Base-by-base conservation (phyloP, 306 rosid species). In the Phaseolus lunatus region DNA sequence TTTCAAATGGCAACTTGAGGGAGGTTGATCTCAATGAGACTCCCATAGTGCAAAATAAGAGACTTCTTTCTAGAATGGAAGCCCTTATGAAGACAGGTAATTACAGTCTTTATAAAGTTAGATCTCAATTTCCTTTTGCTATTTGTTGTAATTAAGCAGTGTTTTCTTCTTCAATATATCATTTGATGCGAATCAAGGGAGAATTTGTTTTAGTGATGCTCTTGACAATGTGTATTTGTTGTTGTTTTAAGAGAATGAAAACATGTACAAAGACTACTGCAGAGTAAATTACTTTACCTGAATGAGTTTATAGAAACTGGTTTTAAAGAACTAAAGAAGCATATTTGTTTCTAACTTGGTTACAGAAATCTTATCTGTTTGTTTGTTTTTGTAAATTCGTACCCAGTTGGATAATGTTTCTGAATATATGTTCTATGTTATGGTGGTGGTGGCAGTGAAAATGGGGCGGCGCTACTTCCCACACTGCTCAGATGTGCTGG, bases 1-100 rank as follows among this genome's bases (percentile, higher is more conserved):
- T 88, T 33, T 87, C 93, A 47, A 85, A 72, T 78, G 98, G 96
- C 9, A 91, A 86, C 75, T 81, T 89, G 62, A 85, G 88, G 62
- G 91, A 88, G 81, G 98, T 93, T 53, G 96, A 96, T 84, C 89
- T 93, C 80, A 91, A 96, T 64, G 99, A 96, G 81, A 91, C 92
- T 11, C 98, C 97, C 6, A 53, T 87, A 35, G 76, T 67, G 56
- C 87, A 84, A 70, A 86, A 82, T 80, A 93, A 78, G 81, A 89
- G 94, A 85, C 97, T 96, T 68, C 87, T 76, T 27, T 77, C 78
- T 35, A 74, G 89, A 83, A 78, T 88, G 89, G 87, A 82, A 67
- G 88, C 96, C 77, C 93, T 96, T 27, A 54, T 78, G 65, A 92
- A 90, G 86, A 96, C 99, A 79, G 99, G 99, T 96, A 86, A 75